Base-by-base conservation (phyloP, 176 grass and related monocot genomes). In the Oryza glumipatula region DNA sequence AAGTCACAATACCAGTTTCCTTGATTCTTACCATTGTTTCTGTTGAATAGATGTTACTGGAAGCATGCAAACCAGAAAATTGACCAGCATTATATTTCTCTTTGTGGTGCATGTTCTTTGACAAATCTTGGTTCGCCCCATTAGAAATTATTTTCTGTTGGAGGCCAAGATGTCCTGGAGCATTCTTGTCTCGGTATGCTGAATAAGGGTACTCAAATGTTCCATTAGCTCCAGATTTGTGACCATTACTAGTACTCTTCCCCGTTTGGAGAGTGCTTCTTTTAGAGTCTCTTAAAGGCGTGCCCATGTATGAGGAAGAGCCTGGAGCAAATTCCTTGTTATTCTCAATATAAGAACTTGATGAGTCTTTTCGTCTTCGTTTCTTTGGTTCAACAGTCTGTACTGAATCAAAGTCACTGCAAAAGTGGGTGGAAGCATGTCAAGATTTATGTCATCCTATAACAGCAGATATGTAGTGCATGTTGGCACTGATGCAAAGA, bases 361-460 rank as follows among this genome's bases (percentile, higher is more conserved):
- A 80, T 70, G 82, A 66, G 23, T 95, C 88, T 84, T 81, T 95
- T 84, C 90, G 86, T 92, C 88, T 95, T 65, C 85, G 85, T 90
- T 90, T 95, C 83, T 82, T 92, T 76, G 85, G 88, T 79, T 30
- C 86, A 35, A 69, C 75, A 68, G 79, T 68, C 83, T 86, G 88
- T 76, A 80, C 69, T 69, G 83, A 22, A 65, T 76, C 85, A 75
- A 80, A 24, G 60, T 95, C 93, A 78, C 89, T 95, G 78, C 74
- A 83, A 81, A 84, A 89, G 68, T 51, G 73, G 72, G 82, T 41
- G n/a, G 41, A 69, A 83, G 58, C 68, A 66, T 77, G 73, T 84
- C 73, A 84, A 51, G 22, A 68, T 47, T 70, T 22, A 63, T 64
- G 23, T 4, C n/a, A 63, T n/a, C 73, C n/a, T 26, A 68, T 56